A percentile compares a stretch with the other conserved stretches of the same genome.
Conservation (phyloP, 1,284 basidiomycete species). For the Stereum hirsutum region DNA sequence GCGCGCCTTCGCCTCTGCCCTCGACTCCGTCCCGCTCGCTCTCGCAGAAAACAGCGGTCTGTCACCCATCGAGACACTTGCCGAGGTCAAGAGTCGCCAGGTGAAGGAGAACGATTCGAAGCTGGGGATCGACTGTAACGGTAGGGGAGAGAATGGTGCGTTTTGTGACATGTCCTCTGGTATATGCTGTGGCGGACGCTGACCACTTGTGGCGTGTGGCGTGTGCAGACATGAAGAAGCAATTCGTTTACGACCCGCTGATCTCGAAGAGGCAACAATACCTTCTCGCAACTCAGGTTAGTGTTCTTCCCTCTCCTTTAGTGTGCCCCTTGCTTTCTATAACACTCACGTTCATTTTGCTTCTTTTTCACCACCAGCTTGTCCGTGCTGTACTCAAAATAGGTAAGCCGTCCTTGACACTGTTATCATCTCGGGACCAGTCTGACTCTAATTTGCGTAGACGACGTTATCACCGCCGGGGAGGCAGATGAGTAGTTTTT, state of each 20-base stretch:
- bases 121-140: slow-evolving; percentile 92
- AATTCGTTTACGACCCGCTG: slow-evolving; percentile 94
- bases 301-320: slow-evolving; percentile 12
- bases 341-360: not conserved
- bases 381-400: slow-evolving; percentile 71
- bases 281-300: slow-evolving; percentile 91
- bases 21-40: slow-evolving; percentile 91
- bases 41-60: slow-evolving; percentile 97
- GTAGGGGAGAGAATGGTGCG: slow-evolving; percentile 78
- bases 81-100: slow-evolving; percentile 91
- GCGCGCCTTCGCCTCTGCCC: slow-evolving; percentile 92
- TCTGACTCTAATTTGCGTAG: slow-evolving; percentile 23
- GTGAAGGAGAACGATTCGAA: slow-evolving; percentile 81
- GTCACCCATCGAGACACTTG: slow-evolving; percentile 92
- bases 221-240: slow-evolving; percentile 87
- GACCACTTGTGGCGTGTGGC: not conserved
- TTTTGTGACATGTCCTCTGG: slow-evolving; percentile 5
- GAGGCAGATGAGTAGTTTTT: slow-evolving; percentile 43
- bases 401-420: slow-evolving; percentile 29
- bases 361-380: slow-evolving; percentile 27
- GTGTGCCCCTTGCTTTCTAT: no score
- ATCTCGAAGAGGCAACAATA: slow-evolving; percentile 98
- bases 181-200: no score
- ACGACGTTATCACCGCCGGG: slow-evolving; percentile 59
- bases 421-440: not conserved